A percentile compares a stretch with the other conserved stretches of the same genome.
Conservation (phyloP, 768 basidiomycete species). For the Boletus subparvulus region DNA sequence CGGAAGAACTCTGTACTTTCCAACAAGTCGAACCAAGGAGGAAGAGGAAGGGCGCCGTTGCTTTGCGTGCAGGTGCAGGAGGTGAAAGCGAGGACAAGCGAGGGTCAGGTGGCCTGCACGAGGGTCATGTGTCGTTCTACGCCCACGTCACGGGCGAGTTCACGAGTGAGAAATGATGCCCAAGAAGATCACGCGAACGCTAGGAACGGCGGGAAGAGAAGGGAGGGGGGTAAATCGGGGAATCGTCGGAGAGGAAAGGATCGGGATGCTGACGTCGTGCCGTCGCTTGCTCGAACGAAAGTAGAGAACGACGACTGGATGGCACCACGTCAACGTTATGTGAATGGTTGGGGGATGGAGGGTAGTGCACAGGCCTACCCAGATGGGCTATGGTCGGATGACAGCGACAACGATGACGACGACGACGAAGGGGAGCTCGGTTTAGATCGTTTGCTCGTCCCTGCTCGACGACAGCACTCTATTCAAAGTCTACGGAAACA, state of each 20-base stretch:
- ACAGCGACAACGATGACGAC: conserved; percentile 38
- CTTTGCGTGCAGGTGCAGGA: conserved; percentile 36
- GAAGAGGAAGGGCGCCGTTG: conserved; percentile 25
- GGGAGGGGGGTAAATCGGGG: conserved; percentile 14
- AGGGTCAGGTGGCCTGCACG: conserved; percentile 46
- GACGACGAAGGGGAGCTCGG: conserved; percentile 61
- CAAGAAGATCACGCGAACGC: conserved; percentile 19
- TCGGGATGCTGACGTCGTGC: conserved; percentile 43
- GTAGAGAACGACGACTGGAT: conserved; percentile 59
- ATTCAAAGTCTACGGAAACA: conserved; percentile 71
- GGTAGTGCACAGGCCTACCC: conserved; percentile 12
- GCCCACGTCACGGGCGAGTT: conserved; percentile 61
- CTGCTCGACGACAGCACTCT: conserved; percentile 69
- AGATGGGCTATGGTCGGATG: conserved; percentile 19
- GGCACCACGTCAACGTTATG: conserved; percentile 34
- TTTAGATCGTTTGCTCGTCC: conserved; percentile 65
- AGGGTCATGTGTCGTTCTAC: conserved; percentile 69
- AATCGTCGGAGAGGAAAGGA: conserved; percentile 29
- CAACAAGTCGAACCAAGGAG: conserved; percentile 27
- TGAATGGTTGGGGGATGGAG: conserved; percentile 34
- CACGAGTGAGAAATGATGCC: conserved; percentile 34
- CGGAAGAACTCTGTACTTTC: conserved; percentile 26
- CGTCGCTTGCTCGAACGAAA: conserved; percentile 59
- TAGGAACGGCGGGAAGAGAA: conserved; percentile 26
- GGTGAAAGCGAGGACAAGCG: conserved; percentile 25